Conservation (phyloP, 2,329 filamentous ascomycete species). For the Hypoxylon sp. region DNA sequence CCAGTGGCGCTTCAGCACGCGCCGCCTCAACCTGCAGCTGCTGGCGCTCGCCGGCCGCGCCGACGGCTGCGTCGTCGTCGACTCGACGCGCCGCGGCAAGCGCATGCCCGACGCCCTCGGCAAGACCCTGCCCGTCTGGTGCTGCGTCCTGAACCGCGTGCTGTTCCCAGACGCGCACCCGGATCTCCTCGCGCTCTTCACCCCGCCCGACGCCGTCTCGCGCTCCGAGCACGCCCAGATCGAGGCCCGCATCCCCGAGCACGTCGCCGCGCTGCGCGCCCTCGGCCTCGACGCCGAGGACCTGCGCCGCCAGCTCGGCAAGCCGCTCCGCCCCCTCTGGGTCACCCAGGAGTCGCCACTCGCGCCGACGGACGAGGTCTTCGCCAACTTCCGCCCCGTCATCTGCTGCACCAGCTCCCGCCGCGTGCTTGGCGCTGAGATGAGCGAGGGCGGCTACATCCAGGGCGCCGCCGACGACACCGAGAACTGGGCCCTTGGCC, state of each 20-base stretch:
- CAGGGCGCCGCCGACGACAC: constrained; percentile 95
- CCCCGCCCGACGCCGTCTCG: constrained; percentile 76
- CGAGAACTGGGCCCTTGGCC: constrained; percentile 86
- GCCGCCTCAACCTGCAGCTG: constrained; percentile 85
- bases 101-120: constrained; percentile 93
- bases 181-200: constrained; percentile 63
- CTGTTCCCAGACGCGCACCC: constrained; percentile 72
- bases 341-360: constrained; percentile 72
- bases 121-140: constrained; percentile 95
- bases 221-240: constrained; percentile 84
- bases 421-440: constrained; percentile 72
- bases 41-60: constrained; percentile 70
- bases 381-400: constrained; percentile 71
- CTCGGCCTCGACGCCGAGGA: constrained; percentile 67
- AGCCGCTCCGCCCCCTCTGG: constrained; percentile 82
- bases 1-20: constrained; percentile 88
- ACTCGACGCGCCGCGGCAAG: constrained; percentile 92
- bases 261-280: constrained; percentile 55
- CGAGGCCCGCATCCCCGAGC: constrained; percentile 64
- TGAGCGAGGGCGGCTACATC: constrained; percentile 79
- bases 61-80: constrained; percentile 86
- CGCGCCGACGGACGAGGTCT: constrained; percentile 52
- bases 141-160: constrained; percentile 80
- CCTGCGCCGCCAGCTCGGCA: constrained; percentile 65
- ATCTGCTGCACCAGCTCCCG: constrained; percentile 87